Conservation (phyloP, 2,329 filamentous ascomycete species). For the Arthrinium phaeospermum region DNA sequence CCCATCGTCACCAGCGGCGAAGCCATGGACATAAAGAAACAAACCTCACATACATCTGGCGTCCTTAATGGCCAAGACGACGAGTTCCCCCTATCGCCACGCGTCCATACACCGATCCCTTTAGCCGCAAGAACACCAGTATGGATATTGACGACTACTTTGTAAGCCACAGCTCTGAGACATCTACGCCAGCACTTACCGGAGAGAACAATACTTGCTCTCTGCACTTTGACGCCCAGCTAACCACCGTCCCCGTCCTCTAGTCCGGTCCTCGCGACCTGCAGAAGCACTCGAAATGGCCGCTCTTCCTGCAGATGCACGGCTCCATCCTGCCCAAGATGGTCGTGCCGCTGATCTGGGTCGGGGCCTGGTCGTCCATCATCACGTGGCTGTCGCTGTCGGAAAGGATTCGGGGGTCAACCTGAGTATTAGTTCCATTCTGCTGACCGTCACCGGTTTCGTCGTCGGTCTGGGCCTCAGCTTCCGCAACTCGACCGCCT, state of each 20-base stretch:
- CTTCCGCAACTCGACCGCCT: conserved; percentile 76
- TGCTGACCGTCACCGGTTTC: conserved; percentile 84
- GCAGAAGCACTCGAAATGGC: conserved; percentile 76
- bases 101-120: conserved; percentile 35
- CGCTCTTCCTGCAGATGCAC: conserved; percentile 77
- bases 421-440: conserved; percentile 65
- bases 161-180: conserved; percentile 32
- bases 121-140: conserved; percentile 37
- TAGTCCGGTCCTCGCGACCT: conserved; percentile 33
- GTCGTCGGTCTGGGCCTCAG: conserved; percentile 76
- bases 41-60: background rate
- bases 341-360: conserved; percentile 70
- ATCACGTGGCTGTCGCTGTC: conserved; percentile 63
- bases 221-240: background rate
- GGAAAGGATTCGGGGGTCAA: conserved; percentile 36
- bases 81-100: conserved; percentile 9
- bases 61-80: background rate
- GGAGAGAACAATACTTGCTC: too few relatives aligned
- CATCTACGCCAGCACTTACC: too few relatives aligned
- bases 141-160: conserved; percentile 54
- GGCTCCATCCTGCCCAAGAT: conserved; percentile 76
- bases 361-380: conserved; percentile 69
- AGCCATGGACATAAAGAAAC: background rate
- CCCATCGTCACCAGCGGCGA: conserved; percentile 3
- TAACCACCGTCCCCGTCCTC: background rate